Conservation (phyloP, 345 rosid species). For the Punica granatum region DNA sequence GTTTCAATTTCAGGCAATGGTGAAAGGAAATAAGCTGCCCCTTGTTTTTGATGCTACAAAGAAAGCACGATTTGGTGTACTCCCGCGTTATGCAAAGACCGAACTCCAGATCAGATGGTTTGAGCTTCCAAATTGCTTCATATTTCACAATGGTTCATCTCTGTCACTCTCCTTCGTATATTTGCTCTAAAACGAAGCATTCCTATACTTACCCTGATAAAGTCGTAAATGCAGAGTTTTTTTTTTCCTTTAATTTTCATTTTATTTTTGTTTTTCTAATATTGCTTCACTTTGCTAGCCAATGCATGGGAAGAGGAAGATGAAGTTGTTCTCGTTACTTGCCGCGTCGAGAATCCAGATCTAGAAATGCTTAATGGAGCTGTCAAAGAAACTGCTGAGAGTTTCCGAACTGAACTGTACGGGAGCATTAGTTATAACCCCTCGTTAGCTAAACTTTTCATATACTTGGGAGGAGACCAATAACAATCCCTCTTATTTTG, state of each 20-base stretch:
- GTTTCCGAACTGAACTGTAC: slow-evolving; percentile 63
- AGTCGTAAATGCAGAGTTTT: no score
- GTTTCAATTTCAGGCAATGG: slow-evolving; percentile 62
- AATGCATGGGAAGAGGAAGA: slow-evolving; percentile 99
- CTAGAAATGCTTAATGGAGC: slow-evolving; percentile 64
- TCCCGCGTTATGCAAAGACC: slow-evolving; percentile 83
- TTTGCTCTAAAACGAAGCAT: no score
- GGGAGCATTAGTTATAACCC: not conserved
- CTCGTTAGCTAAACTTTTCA: not conserved
- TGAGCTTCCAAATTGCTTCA: slow-evolving; percentile 96
- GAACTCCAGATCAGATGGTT: slow-evolving; percentile 84
- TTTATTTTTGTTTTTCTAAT: not conserved
- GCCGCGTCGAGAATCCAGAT: slow-evolving; percentile 71
- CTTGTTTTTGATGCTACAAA: slow-evolving; percentile 70
- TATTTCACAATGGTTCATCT: slow-evolving; percentile 76
- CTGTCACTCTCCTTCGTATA: not conserved
- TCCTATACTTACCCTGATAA: no score
- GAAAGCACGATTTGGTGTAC: slow-evolving; percentile 85
- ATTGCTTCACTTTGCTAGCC: slow-evolving; percentile 26
- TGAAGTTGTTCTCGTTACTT: slow-evolving; percentile 78
- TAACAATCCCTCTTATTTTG: slow-evolving; percentile 1
- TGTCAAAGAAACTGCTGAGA: slow-evolving; percentile 59
- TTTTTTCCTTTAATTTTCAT: no score
- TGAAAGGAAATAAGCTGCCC: slow-evolving; percentile 61
- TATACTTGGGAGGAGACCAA: not conserved